Evolutionary conservation across 1,139 yeast species (phyloP), one percentile per base, ranked within the genome.

Genomic region (Suhomyces kunorum): DNA sequence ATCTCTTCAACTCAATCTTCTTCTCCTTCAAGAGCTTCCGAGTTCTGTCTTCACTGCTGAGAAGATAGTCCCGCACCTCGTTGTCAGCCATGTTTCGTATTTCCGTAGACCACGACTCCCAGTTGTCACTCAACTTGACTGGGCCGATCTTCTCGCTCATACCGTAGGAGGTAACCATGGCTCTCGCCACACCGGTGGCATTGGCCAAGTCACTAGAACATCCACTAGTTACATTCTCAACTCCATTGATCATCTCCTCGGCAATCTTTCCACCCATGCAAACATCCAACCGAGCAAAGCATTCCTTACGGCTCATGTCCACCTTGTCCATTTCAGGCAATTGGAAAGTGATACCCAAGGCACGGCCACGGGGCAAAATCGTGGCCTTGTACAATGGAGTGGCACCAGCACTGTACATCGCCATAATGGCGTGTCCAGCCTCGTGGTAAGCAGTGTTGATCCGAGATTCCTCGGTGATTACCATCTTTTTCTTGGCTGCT

Each of bases 231-330:
- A 94, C 96, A 58, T 90, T 87, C 42, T 88, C 96, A 34, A 81
- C 76, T 3, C 98, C 98, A 58, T 87, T 87, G 34, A 87, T 76
- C 74, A 88, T 72, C 61, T 90, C 97, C 68, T 92, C 99, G 23
- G 98, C 98, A 46, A 90, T 83, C 63, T 90, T 90, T 47, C 99
- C 99, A 46, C 98, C 99, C 98, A 92, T 92, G 61, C 96, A 89
- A 38, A 92, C 98, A 62, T 92, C 98, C 50, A 92, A 68, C 50
- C 95, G 74, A 0, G 98, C 97, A 50, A 85, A 74, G 59, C 96
- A 87, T 66, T 92, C 98, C 48, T 76, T 80, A 61, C 80, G 86
- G 32, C 96, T 87, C 66, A 87, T 85, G 57, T 92, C 98, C 45
- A 87, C 92, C 69, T 94, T 90, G 66, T 92, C 99, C 95, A 90